Conservation (phyloP, 495 filamentous ascomycete genomes). For the Lepidopterella palustris region DNA sequence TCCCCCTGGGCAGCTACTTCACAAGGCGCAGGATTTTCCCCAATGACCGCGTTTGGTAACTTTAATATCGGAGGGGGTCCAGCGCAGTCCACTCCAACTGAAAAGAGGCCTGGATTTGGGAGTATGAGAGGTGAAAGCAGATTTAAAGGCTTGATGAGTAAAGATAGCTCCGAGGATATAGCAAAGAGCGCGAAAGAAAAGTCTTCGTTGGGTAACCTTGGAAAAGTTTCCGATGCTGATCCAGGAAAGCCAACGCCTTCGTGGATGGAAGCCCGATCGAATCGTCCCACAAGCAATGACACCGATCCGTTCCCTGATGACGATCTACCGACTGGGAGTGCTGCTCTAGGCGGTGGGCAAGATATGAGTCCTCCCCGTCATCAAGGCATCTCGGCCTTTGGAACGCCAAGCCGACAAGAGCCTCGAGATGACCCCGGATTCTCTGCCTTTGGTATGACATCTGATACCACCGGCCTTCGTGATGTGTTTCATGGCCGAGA, state of each 20-base stretch:
- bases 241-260: conserved; percentile 42
- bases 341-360: conserved; percentile 69
- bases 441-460: conserved; percentile 71
- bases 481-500: conserved; percentile 56
- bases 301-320: conserved; percentile 77
- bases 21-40: conserved; percentile 53
- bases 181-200: conserved; percentile 49
- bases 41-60: conserved; percentile 81
- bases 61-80: conserved; percentile 57
- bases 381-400: conserved; percentile 39
- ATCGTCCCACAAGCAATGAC: conserved; percentile 56
- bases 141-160: conserved; percentile 74
- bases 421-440: conserved; percentile 47
- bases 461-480: conserved; percentile 60
- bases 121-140: conserved; percentile 70
- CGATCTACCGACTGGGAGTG: conserved; percentile 60
- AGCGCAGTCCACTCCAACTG: conserved; percentile 47
- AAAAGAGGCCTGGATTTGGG: conserved; percentile 64
- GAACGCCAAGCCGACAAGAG: conserved; percentile 54
- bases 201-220: conserved; percentile 46
- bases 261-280: conserved; percentile 49
- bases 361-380: conserved; percentile 60
- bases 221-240: conserved; percentile 49
- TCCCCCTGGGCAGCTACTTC: conserved; percentile 67
- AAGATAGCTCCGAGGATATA: conserved; percentile 65